Evolutionary conservation across 2,329 filamentous ascomycete species (phyloP).

Genomic region (Xylariaceae sp.): DNA sequence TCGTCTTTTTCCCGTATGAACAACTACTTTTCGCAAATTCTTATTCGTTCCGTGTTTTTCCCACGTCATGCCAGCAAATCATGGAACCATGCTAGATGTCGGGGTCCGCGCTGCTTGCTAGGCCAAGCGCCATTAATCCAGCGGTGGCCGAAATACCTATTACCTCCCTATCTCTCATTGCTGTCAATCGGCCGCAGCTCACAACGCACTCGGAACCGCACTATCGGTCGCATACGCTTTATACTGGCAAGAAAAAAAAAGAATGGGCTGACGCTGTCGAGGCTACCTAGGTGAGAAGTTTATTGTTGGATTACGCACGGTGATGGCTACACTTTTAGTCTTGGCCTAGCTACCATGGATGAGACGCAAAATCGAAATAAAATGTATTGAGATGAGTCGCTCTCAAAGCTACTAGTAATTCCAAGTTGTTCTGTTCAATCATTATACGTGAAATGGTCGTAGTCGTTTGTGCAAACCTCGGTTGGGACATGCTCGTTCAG

Average conservation of each 20-base stretch:
- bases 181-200: too few relatives aligned
- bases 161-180: too few relatives aligned
- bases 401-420: background rate
- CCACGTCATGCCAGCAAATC: background rate
- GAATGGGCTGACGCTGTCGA: background rate
- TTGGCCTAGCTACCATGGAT: background rate
- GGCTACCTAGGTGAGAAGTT: background rate
- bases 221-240: background rate
- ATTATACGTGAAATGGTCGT: too few relatives aligned
- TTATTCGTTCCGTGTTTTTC: background rate
- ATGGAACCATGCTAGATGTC: background rate
- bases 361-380: background rate
- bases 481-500: too few relatives aligned
- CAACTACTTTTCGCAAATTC: background rate
- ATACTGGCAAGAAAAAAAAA: background rate
- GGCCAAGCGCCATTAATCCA: slow-evolving; percentile 9
- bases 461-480: too few relatives aligned
- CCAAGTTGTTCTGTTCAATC: too few relatives aligned
- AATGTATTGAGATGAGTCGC: background rate
- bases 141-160: background rate
- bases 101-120: slow-evolving; percentile 8
- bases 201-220: background rate
- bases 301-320: background rate
- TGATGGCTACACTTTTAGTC: background rate
- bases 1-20: background rate